Evolutionary conservation across 352 stramenopile species (phyloP).

Genomic region (Phytophthora lateralis): DNA sequence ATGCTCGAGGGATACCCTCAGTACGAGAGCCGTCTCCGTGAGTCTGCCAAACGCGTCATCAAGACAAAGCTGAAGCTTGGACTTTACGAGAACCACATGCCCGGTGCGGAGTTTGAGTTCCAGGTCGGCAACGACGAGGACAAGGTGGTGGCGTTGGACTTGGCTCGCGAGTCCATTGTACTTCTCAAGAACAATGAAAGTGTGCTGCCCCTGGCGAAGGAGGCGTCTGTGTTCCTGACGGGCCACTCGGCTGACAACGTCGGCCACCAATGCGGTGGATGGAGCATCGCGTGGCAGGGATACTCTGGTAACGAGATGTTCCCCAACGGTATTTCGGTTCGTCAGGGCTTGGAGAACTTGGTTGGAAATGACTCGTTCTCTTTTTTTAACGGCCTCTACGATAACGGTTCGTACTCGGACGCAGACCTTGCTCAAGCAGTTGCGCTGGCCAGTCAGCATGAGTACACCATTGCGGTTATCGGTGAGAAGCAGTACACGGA

Average conservation of each 20-base stretch:
- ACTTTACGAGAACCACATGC: slow-evolving; percentile 66
- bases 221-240: slow-evolving; percentile 54
- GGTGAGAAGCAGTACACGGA: slow-evolving; percentile 82
- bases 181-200: slow-evolving; percentile 76
- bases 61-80: slow-evolving; percentile 70
- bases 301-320: slow-evolving; percentile 62
- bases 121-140: slow-evolving; percentile 54
- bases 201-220: slow-evolving; percentile 47
- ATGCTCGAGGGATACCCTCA: slow-evolving; percentile 43
- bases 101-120: slow-evolving; percentile 40
- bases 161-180: slow-evolving; percentile 76
- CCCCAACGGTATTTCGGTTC: slow-evolving; percentile 56
- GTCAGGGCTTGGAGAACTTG: slow-evolving; percentile 47
- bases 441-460: slow-evolving; percentile 40
- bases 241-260: slow-evolving; percentile 64
- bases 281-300: slow-evolving; percentile 85
- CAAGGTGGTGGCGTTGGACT: slow-evolving; percentile 49
- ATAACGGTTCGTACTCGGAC: slow-evolving; percentile 49
- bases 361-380: slow-evolving; percentile 30
- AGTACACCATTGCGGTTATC: slow-evolving; percentile 73
- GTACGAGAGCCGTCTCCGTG: slow-evolving; percentile 46
- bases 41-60: slow-evolving; percentile 62
- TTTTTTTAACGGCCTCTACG: slow-evolving; percentile 60
- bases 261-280: slow-evolving; percentile 69
- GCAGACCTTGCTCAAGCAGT: slow-evolving; percentile 58